Base-by-base conservation (phyloP, 129 eudicot genomes). In the Logfia minima region DNA sequence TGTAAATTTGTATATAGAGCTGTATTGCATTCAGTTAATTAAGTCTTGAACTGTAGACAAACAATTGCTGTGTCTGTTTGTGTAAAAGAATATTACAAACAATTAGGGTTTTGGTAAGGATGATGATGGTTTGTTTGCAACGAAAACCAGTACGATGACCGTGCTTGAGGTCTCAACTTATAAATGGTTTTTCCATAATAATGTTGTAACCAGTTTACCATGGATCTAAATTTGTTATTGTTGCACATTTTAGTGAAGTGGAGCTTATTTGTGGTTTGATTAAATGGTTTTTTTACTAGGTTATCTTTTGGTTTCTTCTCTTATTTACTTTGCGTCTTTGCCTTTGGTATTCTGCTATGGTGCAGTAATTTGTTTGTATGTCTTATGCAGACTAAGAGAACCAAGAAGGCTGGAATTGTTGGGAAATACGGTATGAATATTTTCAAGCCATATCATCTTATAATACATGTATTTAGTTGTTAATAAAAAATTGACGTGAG, bases 401-500 rank as follows among this genome's bases (percentile, higher is more conserved):
- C 96, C 48, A 90, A 90, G 92, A 90, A 90, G 92, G 96, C 87
- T 45, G 96, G 92, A 55, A 90, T 90, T 21, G 96, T 90, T 5
- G 96, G 92, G 73, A 90, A 90, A 59, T 90, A 90, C n/a, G 96
- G 96, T 90, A 77, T 64, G 90, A 69, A 53, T 55, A 18, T 39
- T 17, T 4, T 56, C 2, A 5, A 75, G 1, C 31, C 60, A 7
- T 55, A 28, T 55, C 19, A 51, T 70, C 26, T 14, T 24, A 14
- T 68, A 51, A 6, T 24, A 10, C 66, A 16, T 16, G 18, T 24
- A 13, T 19, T 19, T 70, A 5, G 4, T 0, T 48, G 26, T 7
- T 53, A 26, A 8, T 59, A 21, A 48, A 17, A 0, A 11, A 4
- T 21, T 34, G 11, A 26, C 2, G 1, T 10, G 17, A 11, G 17